phyloP scores from a whole-genome alignment of 228 moss, liverwort and hornwort species.

The Sphagnum fallax region DNA sequence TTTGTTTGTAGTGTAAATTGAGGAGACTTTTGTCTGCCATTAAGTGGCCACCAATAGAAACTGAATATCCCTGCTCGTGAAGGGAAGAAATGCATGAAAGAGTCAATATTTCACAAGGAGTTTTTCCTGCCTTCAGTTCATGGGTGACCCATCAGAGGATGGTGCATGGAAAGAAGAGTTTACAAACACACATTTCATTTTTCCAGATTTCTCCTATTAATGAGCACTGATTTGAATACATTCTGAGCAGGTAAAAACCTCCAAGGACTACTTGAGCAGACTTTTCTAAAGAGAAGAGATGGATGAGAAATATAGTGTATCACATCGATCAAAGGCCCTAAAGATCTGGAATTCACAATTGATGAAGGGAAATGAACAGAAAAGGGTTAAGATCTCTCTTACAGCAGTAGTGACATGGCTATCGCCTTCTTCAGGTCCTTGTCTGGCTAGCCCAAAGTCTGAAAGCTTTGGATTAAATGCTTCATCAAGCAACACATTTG shows the following conservation, averaged over 20 bases:
- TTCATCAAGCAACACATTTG: conserved; percentile 68
- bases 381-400: not conserved
- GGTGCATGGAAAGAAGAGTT: no score
- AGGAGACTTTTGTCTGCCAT: not conserved
- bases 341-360: no score
- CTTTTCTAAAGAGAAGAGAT: no score
- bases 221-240: no score
- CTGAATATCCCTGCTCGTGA: not conserved
- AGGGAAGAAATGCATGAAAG: not conserved
- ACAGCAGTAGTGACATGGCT: conserved; percentile 70
- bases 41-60: not conserved
- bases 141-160: no score
- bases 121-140: not conserved
- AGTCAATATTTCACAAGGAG: not conserved
- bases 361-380: not conserved
- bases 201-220: no score
- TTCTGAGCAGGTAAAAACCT: no score
- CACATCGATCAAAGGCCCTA: no score
- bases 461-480: conserved; percentile 74
- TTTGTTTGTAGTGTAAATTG: not conserved
- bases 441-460: conserved; percentile 83
- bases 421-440: conserved; percentile 77
- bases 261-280: no score
- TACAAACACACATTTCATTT: no score
- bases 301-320: no score